Evolutionary conservation across 78 protist genomes (phyloP).

Genomic region (Dictyostelium capitatum): DNA sequence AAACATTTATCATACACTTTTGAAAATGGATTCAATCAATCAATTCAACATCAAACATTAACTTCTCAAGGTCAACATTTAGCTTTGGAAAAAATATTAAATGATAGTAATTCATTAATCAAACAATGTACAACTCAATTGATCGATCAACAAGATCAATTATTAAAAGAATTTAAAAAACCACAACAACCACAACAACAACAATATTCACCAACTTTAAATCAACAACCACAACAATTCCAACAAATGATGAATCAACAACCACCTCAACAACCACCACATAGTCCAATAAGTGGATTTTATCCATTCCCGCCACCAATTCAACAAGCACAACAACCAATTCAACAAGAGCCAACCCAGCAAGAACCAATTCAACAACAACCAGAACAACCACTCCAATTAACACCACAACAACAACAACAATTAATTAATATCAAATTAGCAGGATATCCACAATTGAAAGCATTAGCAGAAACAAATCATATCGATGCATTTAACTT

Average conservation of each 20-base stretch:
- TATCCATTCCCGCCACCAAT: slow-evolving; percentile 1
- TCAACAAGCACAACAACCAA: not conserved
- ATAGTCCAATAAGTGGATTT: not conserved
- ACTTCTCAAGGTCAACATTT: slow-evolving; percentile 33
- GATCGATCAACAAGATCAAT: slow-evolving; percentile 7
- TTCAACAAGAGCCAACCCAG: not conserved
- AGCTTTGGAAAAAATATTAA: not conserved
- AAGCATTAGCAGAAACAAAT: slow-evolving; percentile 31
- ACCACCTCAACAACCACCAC: not conserved
- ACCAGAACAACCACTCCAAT: not conserved
- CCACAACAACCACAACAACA: not conserved
- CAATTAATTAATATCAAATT: not conserved
- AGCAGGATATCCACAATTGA: slow-evolving; percentile 46
- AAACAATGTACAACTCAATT: not conserved
- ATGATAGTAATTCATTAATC: not conserved
- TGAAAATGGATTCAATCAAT: slow-evolving; percentile 41
- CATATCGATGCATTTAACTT: slow-evolving; percentile 39
- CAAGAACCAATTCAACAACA: not conserved
- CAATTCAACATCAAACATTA: slow-evolving; percentile 37
- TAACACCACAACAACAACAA: not conserved
- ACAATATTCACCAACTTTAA: not conserved
- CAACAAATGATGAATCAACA: not conserved
- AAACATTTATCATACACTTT: slow-evolving; percentile 24
- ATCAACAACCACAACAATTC: slow-evolving; percentile 34
- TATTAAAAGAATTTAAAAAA: slow-evolving; percentile 33